Evolutionary conservation across 2,329 filamentous ascomycete genomes (phyloP).

Genomic region (Neoarthrinium moseri): DNA sequence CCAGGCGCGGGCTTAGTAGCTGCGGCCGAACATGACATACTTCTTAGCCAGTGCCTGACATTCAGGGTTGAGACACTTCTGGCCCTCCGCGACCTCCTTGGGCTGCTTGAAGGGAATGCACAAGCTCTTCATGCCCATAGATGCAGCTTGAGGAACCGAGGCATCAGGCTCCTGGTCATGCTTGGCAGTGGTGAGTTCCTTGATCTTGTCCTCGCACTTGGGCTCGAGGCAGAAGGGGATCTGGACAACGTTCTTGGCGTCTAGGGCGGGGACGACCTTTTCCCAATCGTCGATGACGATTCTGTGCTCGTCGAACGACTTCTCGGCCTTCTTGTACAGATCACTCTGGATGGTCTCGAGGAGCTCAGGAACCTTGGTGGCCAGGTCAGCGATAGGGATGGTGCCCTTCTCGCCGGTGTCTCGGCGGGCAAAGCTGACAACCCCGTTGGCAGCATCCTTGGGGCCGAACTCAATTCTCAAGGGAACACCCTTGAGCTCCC

Average conservation of each 20-base stretch:
- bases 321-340: constrained; percentile 74
- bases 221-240: constrained; percentile 83
- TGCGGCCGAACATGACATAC: constrained; percentile 91
- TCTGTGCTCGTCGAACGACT: constrained; percentile 76
- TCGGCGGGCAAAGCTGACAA: constrained; percentile 82
- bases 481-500: constrained; percentile 94
- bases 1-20: constrained; percentile 48
- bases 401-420: constrained; percentile 83
- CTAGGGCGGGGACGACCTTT: constrained; percentile 85
- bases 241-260: constrained; percentile 87
- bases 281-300: constrained; percentile 83
- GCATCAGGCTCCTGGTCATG: constrained; percentile 54
- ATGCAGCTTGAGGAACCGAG: constrained; percentile 52
- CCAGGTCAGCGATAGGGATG: constrained; percentile 72
- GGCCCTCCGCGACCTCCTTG: constrained; percentile 73
- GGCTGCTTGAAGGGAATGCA: constrained; percentile 85
- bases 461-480: constrained; percentile 94
- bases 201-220: constrained; percentile 91
- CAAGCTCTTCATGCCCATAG: constrained; percentile 67
- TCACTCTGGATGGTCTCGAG: constrained; percentile 89
- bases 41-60: constrained; percentile 74
- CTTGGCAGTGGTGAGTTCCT: constrained; percentile 82
- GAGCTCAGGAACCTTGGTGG: constrained; percentile 71
- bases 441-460: constrained; percentile 83
- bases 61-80: constrained; percentile 88